phyloP scores from a whole-genome alignment of 495 filamentous ascomycete species.

The Clohesyomyces aquaticus region DNA sequence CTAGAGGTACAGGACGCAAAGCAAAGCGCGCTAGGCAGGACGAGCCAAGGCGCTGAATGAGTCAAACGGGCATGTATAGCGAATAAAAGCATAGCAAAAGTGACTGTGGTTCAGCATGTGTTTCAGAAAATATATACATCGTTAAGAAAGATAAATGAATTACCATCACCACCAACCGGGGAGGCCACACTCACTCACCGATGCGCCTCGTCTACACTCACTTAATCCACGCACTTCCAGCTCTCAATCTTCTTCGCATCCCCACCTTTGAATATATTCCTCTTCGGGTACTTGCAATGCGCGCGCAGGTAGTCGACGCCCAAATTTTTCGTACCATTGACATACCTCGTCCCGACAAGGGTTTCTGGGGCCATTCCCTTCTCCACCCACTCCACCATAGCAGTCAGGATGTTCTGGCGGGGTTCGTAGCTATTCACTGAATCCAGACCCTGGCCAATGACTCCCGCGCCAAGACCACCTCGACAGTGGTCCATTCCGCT shows the following conservation, averaged over 20 bases:
- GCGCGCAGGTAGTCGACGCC: constrained; percentile 24
- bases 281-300: constrained; percentile 34
- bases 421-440: constrained; percentile 27
- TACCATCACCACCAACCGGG: too few relatives aligned
- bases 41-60: too few relatives aligned
- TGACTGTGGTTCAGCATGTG: too few relatives aligned
- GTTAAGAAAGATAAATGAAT: too few relatives aligned
- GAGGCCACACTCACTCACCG: too few relatives aligned
- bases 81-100: too few relatives aligned
- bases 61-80: too few relatives aligned
- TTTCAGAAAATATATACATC: too few relatives aligned
- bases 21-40: too few relatives aligned
- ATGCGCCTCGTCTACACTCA: too few relatives aligned
- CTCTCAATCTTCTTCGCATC: constrained; percentile 45
- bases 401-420: constrained; percentile 43
- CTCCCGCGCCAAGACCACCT: constrained; percentile 57
- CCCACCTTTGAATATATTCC: constrained; percentile 48
- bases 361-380: constrained; percentile 57
- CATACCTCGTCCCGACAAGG: constrained; percentile 27
- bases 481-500: constrained; percentile 60
- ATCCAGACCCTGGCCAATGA: constrained; percentile 54
- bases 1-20: too few relatives aligned
- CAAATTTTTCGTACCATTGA: constrained; percentile 18
- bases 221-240: constrained; percentile 48
- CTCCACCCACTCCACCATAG: constrained; percentile 66